phyloP scores from a whole-genome alignment of 2,329 filamentous ascomycete species.

The Fusarium sp. region DNA sequence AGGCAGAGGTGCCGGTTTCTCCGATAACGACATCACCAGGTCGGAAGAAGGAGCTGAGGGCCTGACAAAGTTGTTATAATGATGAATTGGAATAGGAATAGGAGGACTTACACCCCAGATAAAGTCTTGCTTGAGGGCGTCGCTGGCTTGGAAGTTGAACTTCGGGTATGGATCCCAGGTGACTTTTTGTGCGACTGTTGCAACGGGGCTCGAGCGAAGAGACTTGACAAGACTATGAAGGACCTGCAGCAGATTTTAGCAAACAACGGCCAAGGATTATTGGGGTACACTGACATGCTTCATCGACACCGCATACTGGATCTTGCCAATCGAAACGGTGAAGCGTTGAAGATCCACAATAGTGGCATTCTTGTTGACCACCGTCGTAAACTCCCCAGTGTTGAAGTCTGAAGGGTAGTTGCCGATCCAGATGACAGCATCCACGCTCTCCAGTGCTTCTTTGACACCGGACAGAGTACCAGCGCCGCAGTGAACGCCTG shows the following conservation, averaged over 20 bases:
- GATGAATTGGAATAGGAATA: rapidly evolving
- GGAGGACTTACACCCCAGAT: background rate
- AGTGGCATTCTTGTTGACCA: background rate
- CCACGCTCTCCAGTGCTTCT: background rate
- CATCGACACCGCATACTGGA: background rate
- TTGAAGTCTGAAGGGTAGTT: conserved; percentile 10
- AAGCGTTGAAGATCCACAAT: conserved; percentile 2
- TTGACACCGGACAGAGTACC: background rate
- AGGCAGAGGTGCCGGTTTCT: background rate
- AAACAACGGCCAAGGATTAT: rapidly evolving
- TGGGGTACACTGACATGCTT: background rate
- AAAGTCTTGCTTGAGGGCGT: conserved; percentile 1
- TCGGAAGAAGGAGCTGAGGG: background rate
- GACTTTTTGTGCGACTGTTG: background rate
- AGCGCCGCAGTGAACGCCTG: conserved; percentile 3
- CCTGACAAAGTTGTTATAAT: background rate
- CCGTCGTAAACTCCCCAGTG: conserved; percentile 4
- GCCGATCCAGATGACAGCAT: background rate
- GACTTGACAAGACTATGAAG: background rate
- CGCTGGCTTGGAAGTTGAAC: background rate
- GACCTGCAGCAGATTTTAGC: background rate
- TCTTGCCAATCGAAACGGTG: background rate
- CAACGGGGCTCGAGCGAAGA: background rate
- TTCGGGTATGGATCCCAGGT: conserved; percentile 4
- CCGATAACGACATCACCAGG: background rate